Conservation (phyloP, 345 rosid species). For the Ailanthus altissimus region DNA sequence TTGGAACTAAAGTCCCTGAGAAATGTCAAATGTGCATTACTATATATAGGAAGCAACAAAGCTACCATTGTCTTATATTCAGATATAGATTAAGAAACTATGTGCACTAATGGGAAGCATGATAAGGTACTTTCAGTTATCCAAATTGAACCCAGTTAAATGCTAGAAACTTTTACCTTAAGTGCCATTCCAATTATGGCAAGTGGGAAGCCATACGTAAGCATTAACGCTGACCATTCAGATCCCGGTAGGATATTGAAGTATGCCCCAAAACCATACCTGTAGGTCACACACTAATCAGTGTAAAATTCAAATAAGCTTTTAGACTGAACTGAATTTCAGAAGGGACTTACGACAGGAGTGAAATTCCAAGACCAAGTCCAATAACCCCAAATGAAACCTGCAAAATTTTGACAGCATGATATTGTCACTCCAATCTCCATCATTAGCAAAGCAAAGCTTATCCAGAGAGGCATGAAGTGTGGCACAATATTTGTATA, state of each 20-base stretch:
- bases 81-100: not conserved
- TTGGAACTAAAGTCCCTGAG: not conserved
- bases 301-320: conserved; percentile 11
- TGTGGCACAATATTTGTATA: no score
- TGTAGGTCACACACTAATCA: conserved; percentile 31
- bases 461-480: no score
- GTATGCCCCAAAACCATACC: conserved; percentile 95
- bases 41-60: not conserved
- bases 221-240: conserved; percentile 96
- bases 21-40: not conserved
- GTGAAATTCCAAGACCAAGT: conserved; percentile 73
- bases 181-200: conserved; percentile 98
- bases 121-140: not conserved
- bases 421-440: not conserved
- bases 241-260: conserved; percentile 93
- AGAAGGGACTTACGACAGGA: conserved; percentile 65
- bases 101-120: not conserved
- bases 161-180: conserved; percentile 58
- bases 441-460: no score
- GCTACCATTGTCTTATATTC: not conserved
- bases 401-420: conserved; percentile 40
- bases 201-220: conserved; percentile 96
- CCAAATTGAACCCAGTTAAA: conserved; percentile 8
- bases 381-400: conserved; percentile 93
- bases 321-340: not conserved